Conservation (phyloP, 345 rosid species). For the Laguncularia racemosa region DNA sequence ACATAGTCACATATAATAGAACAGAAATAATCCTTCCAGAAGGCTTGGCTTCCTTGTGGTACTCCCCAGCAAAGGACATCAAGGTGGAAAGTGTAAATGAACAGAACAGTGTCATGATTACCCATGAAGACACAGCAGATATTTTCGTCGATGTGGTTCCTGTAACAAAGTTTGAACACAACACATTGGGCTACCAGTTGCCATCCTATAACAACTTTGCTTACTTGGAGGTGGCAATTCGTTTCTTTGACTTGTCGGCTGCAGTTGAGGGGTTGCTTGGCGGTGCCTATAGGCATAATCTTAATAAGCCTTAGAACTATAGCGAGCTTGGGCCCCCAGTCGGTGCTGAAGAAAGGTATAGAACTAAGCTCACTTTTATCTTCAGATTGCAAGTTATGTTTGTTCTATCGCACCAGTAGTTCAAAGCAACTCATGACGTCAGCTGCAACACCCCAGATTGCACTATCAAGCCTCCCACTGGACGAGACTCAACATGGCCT, state of each 20-base stretch:
- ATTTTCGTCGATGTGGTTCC: conserved; percentile 18
- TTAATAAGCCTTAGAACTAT: too few species aligned
- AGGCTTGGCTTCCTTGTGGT: conserved; percentile 11
- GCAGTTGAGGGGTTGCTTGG: too few species aligned
- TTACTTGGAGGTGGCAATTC: neutral
- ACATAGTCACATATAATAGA: conserved; percentile 10
- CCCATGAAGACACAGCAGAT: conserved; percentile 8
- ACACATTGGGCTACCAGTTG: neutral
- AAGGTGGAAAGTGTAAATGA: conserved; percentile 19
- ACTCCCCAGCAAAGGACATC: conserved; percentile 11
- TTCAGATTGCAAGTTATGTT: too few species aligned
- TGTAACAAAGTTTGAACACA: conserved; percentile 16
- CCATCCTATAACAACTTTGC: conserved; percentile 7
- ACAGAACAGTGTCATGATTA: conserved; percentile 13
- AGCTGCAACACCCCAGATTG: too few species aligned
- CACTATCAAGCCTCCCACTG: too few species aligned
- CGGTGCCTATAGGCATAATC: too few species aligned
- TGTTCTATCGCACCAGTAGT: too few species aligned
- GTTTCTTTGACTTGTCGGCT: neutral
- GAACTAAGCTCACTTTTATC: too few species aligned
- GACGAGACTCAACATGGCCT: too few species aligned
- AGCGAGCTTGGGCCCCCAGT: too few species aligned
- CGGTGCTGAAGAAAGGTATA: too few species aligned
- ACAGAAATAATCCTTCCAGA: conserved; percentile 7
- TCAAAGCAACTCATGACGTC: too few species aligned